Conservation (phyloP, 352 stramenopile genomes). For the Phytophthora podocarpi region DNA sequence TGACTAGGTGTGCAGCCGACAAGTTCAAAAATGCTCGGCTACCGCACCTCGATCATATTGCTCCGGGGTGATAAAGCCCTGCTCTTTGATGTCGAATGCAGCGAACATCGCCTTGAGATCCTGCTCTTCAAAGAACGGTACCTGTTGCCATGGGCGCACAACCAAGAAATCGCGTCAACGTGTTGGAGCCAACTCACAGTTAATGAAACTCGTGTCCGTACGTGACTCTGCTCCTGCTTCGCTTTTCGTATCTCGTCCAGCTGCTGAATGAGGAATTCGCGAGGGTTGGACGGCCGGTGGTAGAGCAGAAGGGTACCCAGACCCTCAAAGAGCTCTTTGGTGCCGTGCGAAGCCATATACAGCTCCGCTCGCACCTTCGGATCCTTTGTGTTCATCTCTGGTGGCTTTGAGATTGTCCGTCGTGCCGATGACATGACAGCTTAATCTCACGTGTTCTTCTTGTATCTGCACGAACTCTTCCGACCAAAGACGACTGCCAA, state of each 20-base stretch:
- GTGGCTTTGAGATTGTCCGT: conserved; percentile 1
- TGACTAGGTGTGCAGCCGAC: neutral
- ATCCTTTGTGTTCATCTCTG: conserved; percentile 59
- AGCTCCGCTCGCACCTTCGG: conserved; percentile 64
- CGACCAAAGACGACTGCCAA: conserved; percentile 2
- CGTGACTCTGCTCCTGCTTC: conserved; percentile 61
- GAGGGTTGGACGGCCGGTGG: conserved; percentile 63
- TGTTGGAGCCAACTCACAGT: neutral
- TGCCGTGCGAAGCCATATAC: conserved; percentile 68
- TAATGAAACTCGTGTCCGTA: conserved; percentile 21
- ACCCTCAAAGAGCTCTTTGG: conserved; percentile 72
- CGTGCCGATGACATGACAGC: neutral
- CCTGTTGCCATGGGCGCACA: conserved; percentile 39
- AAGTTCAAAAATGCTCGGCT: neutral
- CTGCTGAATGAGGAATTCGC: conserved; percentile 63
- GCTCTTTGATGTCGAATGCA: conserved; percentile 77
- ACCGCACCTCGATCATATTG: conserved; percentile 75
- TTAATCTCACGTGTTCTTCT: neutral
- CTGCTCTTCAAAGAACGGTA: conserved; percentile 74
- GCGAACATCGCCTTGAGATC: conserved; percentile 79
- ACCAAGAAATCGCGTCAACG: neutral
- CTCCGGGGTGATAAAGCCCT: conserved; percentile 59
- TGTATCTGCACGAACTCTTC: neutral
- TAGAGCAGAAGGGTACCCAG: conserved; percentile 70
- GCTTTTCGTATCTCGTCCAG: conserved; percentile 58